Conservation (phyloP, 345 rosid genomes). For the Syzygium grande region DNA sequence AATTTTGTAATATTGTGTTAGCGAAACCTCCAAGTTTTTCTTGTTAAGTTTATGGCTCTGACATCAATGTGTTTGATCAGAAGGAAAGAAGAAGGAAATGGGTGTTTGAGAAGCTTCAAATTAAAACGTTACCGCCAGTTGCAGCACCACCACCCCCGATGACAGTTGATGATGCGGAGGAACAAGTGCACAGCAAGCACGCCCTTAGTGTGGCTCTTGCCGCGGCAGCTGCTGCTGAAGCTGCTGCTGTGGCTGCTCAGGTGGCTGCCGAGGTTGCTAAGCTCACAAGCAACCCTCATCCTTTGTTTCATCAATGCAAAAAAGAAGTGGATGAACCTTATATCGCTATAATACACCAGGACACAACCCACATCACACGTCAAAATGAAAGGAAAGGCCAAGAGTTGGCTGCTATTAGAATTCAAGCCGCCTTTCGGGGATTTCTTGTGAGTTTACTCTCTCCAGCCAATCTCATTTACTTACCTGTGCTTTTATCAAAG, state of each 20-base stretch:
- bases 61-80: constrained; percentile 7
- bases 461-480: background rate
- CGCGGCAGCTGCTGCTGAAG: constrained; percentile 51
- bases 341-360: background rate
- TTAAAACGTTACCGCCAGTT: constrained; percentile 41
- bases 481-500: background rate
- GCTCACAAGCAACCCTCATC: constrained; percentile 22
- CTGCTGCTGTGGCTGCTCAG: constrained; percentile 41
- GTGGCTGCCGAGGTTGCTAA: constrained; percentile 42
- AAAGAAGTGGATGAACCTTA: constrained; percentile 10
- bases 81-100: constrained; percentile 65
- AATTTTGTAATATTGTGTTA: background rate
- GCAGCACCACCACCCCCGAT: constrained; percentile 32
- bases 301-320: constrained; percentile 10
- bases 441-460: constrained; percentile 52
- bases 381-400: constrained; percentile 15
- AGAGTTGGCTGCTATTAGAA: constrained; percentile 41
- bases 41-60: background rate
- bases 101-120: constrained; percentile 51
- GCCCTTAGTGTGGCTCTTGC: constrained; percentile 39
- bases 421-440: constrained; percentile 69
- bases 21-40: background rate
- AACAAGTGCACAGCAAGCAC: constrained; percentile 33
- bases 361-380: background rate
- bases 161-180: constrained; percentile 6